A percentile compares a stretch with the other conserved stretches of the same genome.
Conservation (phyloP, 1,284 basidiomycete species). For the Paramarasmius palmivorus region DNA sequence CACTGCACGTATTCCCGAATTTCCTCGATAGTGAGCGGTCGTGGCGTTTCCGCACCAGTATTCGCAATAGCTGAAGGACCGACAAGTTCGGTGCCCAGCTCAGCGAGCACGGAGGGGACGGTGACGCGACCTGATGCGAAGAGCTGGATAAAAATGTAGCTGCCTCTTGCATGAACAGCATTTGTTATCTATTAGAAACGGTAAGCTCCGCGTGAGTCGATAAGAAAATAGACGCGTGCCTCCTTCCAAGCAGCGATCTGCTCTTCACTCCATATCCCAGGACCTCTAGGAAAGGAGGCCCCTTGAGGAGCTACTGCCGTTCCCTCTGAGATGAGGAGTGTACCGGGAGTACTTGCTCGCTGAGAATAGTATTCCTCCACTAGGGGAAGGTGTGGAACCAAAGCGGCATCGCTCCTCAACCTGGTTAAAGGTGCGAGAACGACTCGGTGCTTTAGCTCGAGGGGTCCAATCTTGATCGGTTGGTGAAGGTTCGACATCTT, state of each 20-base stretch:
- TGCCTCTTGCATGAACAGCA: constrained; percentile 27
- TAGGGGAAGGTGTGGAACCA: constrained; percentile 30
- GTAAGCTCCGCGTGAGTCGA: too few relatives aligned
- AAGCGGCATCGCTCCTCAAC: neutral
- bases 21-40: constrained; percentile 35
- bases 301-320: constrained; percentile 41
- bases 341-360: constrained; percentile 41
- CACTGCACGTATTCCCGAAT: constrained; percentile 42
- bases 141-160: constrained; percentile 26
- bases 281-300: constrained; percentile 36
- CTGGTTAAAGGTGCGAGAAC: neutral
- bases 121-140: constrained; percentile 25
- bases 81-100: constrained; percentile 25
- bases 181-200: neutral
- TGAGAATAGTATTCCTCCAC: constrained; percentile 49
- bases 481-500: too few relatives aligned
- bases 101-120: constrained; percentile 11
- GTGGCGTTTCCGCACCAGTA: constrained; percentile 24
- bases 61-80: constrained; percentile 43
- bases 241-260: constrained; percentile 45
- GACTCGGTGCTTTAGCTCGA: neutral
- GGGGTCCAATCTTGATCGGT: neutral
- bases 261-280: constrained; percentile 41
- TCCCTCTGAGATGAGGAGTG: constrained; percentile 50
- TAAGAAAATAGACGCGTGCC: constrained; percentile 22